These are phyloP conservation scores for Euryodendron excelsum DNA, from an alignment of 148 eudicot species.

Conservation along the genomic window DNA sequence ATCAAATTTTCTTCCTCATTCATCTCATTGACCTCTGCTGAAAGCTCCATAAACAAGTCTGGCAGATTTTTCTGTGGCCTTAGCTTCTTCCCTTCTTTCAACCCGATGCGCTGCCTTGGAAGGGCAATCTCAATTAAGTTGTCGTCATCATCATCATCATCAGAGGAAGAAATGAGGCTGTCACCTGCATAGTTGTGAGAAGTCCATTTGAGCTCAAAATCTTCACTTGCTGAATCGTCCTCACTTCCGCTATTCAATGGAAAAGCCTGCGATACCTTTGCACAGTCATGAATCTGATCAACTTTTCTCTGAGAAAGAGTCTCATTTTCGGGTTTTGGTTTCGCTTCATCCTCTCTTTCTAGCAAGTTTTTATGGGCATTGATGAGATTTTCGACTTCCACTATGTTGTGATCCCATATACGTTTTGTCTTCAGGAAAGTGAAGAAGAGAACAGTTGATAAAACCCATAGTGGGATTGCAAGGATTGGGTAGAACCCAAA, in stretches of 20 bases:
- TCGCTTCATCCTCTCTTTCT: no score
- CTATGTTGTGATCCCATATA: no score
- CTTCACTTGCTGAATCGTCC: background rate
- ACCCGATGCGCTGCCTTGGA: background rate
- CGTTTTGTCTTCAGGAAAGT: no score
- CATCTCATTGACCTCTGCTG: conserved; percentile 35
- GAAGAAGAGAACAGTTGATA: background rate
- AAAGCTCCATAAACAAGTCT: conserved; percentile 27
- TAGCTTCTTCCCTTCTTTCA: background rate
- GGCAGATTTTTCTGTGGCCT: background rate
- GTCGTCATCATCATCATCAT: background rate
- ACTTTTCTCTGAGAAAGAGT: background rate
- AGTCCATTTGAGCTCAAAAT: background rate
- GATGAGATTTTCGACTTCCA: background rate
- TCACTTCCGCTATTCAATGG: background rate
- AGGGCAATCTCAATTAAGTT: background rate
- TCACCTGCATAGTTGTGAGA: no score
- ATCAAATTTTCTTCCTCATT: conserved; percentile 69
- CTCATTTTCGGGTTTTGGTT: background rate
- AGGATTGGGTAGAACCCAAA: background rate
- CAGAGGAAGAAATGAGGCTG: background rate
- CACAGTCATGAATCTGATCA: no score
- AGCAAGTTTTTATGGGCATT: background rate
- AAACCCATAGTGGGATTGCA: background rate
- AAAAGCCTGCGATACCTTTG: background rate